A percentile compares a stretch with the other conserved stretches of the same genome.
Evolutionary conservation across 768 basidiomycete genomes (phyloP).

Genomic region (Cystofilobasidium capitatum): DNA sequence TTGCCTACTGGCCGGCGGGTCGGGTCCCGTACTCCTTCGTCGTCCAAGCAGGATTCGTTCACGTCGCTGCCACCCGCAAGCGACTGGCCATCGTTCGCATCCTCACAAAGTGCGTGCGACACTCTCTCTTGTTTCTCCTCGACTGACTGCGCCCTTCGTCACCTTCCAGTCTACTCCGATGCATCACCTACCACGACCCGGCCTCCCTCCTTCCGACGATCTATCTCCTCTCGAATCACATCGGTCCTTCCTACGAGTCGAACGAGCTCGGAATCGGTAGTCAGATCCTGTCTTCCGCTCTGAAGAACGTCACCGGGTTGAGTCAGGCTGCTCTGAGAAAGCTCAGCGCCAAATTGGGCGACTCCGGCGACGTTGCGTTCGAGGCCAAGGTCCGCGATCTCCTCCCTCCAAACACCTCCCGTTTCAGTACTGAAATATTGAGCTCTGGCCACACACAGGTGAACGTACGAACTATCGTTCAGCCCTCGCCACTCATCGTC

Average conservation of each 20-base stretch:
- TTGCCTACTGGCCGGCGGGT: constrained; percentile 9
- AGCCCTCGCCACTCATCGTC: constrained; percentile 43
- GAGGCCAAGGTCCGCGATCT: constrained; percentile 47
- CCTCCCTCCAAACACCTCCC: not conserved
- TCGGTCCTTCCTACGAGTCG: constrained; percentile 63
- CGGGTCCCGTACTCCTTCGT: constrained; percentile 21
- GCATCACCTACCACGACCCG: constrained; percentile 57
- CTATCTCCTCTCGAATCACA: constrained; percentile 53
- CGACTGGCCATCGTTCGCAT: constrained; percentile 13
- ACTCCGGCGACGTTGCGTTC: constrained; percentile 80
- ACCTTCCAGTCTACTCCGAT: constrained; percentile 54
- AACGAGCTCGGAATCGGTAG: constrained; percentile 42
- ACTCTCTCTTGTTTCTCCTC: not conserved
- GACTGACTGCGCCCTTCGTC: not conserved
- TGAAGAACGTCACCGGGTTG: constrained; percentile 36
- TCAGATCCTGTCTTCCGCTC: constrained; percentile 45
- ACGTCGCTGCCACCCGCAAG: constrained; percentile 9
- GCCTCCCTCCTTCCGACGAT: constrained; percentile 50
- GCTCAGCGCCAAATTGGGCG: constrained; percentile 61
- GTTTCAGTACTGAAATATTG: not conserved
- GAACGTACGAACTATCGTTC: constrained; percentile 60
- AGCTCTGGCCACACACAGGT: constrained; percentile 39
- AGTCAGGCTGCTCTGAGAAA: constrained; percentile 34
- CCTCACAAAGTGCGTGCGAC: constrained; percentile 9
- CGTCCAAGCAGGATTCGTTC: constrained; percentile 17